These are phyloP conservation scores for Xylogone sp. DNA, from an alignment of 2,329 filamentous ascomycete species.

Conservation along the genomic window DNA sequence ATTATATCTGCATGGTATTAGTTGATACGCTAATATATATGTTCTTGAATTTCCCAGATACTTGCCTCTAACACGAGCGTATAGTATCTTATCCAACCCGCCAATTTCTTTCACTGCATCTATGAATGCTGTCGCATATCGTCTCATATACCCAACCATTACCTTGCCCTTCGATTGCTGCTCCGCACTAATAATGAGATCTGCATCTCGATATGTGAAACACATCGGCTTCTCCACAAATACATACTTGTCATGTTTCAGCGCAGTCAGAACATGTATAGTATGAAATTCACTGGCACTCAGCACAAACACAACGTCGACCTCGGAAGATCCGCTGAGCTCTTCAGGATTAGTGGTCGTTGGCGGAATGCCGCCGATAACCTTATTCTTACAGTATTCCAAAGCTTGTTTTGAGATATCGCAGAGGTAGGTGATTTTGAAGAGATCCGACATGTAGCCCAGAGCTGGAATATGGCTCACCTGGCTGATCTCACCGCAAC, in stretches of 20 bases:
- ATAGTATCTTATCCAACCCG: conserved; percentile 46
- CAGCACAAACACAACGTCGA: conserved; percentile 50
- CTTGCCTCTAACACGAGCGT: conserved; percentile 44
- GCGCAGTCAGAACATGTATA: conserved; percentile 43
- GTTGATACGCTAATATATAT: neutral
- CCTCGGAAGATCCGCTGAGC: conserved; percentile 37
- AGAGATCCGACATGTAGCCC: conserved; percentile 39
- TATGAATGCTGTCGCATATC: conserved; percentile 54
- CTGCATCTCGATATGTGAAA: conserved; percentile 40
- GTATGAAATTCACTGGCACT: conserved; percentile 52
- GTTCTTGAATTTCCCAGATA: conserved; percentile 4
- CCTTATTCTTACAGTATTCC: conserved; percentile 31
- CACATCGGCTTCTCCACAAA: conserved; percentile 57
- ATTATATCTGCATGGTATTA: conserved; percentile 38
- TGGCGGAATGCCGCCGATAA: conserved; percentile 41
- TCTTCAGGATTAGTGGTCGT: conserved; percentile 39
- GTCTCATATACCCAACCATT: conserved; percentile 58
- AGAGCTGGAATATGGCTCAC: conserved; percentile 50
- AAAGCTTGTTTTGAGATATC: conserved; percentile 41
- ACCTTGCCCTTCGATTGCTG: conserved; percentile 35
- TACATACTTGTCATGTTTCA: conserved; percentile 51
- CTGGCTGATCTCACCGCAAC: conserved; percentile 45
- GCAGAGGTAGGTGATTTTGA: conserved; percentile 44
- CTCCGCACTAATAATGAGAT: conserved; percentile 45
- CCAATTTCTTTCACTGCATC: conserved; percentile 51